Percentiles rank a stretch among this genome's conserved stretches.
phyloP scores from a whole-genome alignment of 2,329 filamentous ascomycete species.

The Dactylonectria macrodidyma region DNA sequence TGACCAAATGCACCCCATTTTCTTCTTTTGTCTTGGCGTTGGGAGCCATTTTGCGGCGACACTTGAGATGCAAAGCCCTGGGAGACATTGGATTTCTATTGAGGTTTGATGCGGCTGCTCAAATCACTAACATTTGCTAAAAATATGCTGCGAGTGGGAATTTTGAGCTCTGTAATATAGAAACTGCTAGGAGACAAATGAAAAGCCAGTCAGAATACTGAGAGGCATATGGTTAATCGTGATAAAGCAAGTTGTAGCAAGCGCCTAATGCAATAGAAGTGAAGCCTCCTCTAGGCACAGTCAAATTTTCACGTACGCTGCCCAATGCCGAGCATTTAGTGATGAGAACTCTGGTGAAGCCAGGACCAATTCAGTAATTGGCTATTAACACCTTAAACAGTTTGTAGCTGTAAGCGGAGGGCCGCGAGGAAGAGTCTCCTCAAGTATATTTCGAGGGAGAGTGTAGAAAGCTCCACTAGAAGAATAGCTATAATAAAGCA shows the following conservation, averaged over 20 bases:
- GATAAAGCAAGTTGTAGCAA: not conserved
- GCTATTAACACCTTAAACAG: not conserved
- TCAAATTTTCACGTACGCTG: not conserved
- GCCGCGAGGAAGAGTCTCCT: not conserved
- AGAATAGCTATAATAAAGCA: too few species aligned
- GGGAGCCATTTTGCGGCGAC: not conserved
- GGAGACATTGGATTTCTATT: not conserved
- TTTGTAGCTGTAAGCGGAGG: not conserved
- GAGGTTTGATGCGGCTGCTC: not conserved
- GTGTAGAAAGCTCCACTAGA: not conserved
- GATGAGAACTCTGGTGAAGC: not conserved
- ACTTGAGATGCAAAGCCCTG: not conserved
- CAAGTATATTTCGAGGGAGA: not conserved
- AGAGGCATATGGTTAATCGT: not conserved
- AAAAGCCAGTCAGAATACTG: not conserved
- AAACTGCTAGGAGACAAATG: not conserved
- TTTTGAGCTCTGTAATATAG: not conserved
- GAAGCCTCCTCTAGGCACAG: too few species aligned
- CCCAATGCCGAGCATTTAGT: not conserved
- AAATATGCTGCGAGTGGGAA: not conserved
- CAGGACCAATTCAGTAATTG: not conserved
- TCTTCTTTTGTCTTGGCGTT: not conserved
- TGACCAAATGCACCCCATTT: not conserved
- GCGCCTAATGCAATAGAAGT: not conserved
- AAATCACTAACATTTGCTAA: not conserved